phyloP scores from a whole-genome alignment of 2,329 filamentous ascomycete genomes.

The Ophiostoma montium region DNA sequence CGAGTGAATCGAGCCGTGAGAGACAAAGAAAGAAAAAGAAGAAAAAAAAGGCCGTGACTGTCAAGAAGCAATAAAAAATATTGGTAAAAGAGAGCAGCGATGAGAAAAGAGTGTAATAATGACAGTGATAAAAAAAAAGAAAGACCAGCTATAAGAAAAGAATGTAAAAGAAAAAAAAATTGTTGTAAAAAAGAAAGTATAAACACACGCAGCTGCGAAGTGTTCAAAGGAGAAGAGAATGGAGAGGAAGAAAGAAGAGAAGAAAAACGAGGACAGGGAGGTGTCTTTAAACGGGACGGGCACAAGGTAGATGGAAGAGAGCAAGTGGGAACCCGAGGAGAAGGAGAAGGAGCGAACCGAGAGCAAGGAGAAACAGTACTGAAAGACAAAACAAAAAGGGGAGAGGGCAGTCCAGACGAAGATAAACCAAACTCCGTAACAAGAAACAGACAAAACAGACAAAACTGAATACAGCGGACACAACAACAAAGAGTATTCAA shows the following conservation, averaged over 20 bases:
- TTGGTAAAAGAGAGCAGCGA: slow-evolving; percentile 26
- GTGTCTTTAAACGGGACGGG: no score
- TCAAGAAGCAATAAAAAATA: slow-evolving; percentile 25
- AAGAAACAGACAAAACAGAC: not conserved
- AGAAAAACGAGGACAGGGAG: slow-evolving; percentile 7
- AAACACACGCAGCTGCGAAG: slow-evolving; percentile 21
- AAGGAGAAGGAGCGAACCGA: not conserved
- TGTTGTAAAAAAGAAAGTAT: slow-evolving; percentile 9
- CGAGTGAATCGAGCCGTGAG: no score
- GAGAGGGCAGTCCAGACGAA: not conserved
- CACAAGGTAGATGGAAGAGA: not conserved
- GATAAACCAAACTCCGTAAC: not conserved
- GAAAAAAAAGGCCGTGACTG: slow-evolving; percentile 10
- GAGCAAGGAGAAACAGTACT: not conserved
- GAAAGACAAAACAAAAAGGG: slow-evolving; percentile 1
- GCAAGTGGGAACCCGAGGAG: not conserved
- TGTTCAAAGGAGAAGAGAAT: slow-evolving; percentile 11
- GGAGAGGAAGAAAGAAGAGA: slow-evolving; percentile 14
- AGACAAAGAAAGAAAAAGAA: slow-evolving; percentile 19
- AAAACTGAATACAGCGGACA: not conserved
- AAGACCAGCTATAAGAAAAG: slow-evolving; percentile 1
- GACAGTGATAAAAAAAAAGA: slow-evolving; percentile 2
- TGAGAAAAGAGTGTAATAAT: slow-evolving; percentile 15
- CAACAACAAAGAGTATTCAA: not conserved
- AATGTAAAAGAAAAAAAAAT: not conserved